Evolutionary conservation across 225 moss, liverwort and hornwort species (phyloP), one percentile per base, ranked within the genome.

Genomic region (Pleurozium schreberi): DNA sequence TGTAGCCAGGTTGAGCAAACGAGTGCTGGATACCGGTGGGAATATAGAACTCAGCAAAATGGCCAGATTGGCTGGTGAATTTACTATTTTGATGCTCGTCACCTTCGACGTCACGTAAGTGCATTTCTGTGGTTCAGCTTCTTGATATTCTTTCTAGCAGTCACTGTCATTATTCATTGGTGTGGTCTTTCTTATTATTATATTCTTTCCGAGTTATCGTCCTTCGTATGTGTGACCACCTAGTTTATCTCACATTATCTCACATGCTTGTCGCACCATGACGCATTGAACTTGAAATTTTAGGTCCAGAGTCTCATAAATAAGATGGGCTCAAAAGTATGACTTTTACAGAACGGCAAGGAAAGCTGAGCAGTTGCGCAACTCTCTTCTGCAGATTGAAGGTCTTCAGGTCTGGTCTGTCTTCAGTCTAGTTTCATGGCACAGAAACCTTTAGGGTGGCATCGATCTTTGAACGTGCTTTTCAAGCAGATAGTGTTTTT

Each of bases 281-380:
- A 70, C 50, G 27, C 58, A 45, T 86, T 61, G 66, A 83, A 82
- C 57, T 82, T 83, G 82, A 70, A 57, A 85, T 33, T 43, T 81
- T 88, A 88, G 84, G 88, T 88, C 83, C 85, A 89, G 78, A 88
- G 84, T 92, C 88, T 87, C 60, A 31, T 93, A 45, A 87, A 30
- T 86, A 89, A 86, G 89, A 84, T 80, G 58, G 86, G 79, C 93
- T 94, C 75, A 92, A 92, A 90, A 76, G 58, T 86, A 87, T 87
- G 82, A 87, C 86, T 89, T 94, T 87, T 94, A 90, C 92, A 94
- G 94, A 92, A 92, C 94, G 83, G 53, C 91, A 91, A 92, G 92
- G 90, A 94, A 93, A 90, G 94, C 94, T 87, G 94, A 94, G 92
- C 94, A 93, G 91, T 83, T 94, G 86, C 92, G 93, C 69, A 86